Conservation (phyloP, 2,329 filamentous ascomycete genomes). For the Chaetothyriales sp. region DNA sequence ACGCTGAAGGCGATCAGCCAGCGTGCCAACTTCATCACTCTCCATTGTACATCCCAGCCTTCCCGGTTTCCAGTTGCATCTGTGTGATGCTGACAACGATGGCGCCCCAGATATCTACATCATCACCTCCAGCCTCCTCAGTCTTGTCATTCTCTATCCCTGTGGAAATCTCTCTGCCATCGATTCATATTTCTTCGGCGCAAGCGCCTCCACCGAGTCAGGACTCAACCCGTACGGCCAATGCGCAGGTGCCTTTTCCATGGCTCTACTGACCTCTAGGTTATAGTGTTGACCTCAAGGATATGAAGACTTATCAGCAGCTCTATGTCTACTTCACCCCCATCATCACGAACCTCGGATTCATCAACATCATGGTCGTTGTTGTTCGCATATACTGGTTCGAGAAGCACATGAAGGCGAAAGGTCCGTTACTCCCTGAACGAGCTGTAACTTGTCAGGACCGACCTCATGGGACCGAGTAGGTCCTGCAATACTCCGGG, state of each 20-base stretch:
- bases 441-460: too few species aligned
- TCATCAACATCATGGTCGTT: conserved; percentile 37
- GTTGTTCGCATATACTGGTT: conserved; percentile 37
- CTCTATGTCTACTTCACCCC: conserved; percentile 38
- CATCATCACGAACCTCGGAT: conserved; percentile 33
- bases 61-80: background rate
- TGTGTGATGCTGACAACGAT: background rate
- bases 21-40: conserved; percentile 18
- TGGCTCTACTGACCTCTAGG: background rate
- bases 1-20: too few species aligned
- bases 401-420: conserved; percentile 28
- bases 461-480: too few species aligned
- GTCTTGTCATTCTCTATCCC: conserved; percentile 25
- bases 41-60: conserved; percentile 18
- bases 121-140: conserved; percentile 23
- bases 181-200: conserved; percentile 37
- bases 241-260: conserved; percentile 1
- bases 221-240: conserved; percentile 38
- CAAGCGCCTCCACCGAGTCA: conserved; percentile 36
- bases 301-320: conserved; percentile 37
- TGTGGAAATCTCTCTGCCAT: conserved; percentile 29
- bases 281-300: conserved; percentile 38
- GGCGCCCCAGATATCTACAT: conserved; percentile 33
- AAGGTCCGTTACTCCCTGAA: too few species aligned
- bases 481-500: too few species aligned